phyloP scores from a whole-genome alignment of 768 basidiomycete species.

The Tylopilus sp. region DNA sequence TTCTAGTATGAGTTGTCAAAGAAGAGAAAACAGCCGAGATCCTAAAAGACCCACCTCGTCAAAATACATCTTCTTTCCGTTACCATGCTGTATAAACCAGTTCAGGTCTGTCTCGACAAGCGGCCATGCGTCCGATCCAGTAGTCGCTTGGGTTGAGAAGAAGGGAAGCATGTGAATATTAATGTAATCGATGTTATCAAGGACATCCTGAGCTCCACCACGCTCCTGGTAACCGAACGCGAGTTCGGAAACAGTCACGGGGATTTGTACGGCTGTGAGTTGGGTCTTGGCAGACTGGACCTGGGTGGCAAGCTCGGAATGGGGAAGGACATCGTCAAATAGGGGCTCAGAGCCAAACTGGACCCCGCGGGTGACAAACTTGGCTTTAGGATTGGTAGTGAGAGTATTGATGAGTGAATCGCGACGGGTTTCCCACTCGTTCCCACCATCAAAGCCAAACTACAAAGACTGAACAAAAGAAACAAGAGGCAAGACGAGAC shows the following conservation, averaged over 20 bases:
- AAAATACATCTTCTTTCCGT: conserved; percentile 73
- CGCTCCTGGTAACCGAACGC: conserved; percentile 56
- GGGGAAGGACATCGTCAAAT: conserved; percentile 54
- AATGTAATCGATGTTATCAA: conserved; percentile 60
- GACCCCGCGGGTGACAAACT: conserved; percentile 60
- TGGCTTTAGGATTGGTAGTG: conserved; percentile 57
- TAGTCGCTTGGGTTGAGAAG: conserved; percentile 37
- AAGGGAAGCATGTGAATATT: conserved; percentile 73
- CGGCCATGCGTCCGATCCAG: conserved; percentile 61
- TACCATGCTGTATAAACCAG: conserved; percentile 63
- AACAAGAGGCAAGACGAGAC: conserved; percentile 8
- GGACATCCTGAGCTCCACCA: conserved; percentile 50
- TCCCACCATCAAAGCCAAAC: conserved; percentile 38
- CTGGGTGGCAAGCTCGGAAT: conserved; percentile 47
- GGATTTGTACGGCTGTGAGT: conserved; percentile 52
- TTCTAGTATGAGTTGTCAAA: conserved; percentile 43
- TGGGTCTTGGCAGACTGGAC: conserved; percentile 47
- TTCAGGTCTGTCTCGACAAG: conserved; percentile 55
- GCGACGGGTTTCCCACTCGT: conserved; percentile 53
- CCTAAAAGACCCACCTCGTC: conserved; percentile 47
- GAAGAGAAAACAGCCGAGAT: not conserved
- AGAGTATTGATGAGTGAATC: conserved; percentile 50
- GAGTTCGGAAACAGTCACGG: conserved; percentile 67
- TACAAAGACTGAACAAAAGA: not conserved
- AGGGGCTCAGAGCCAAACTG: conserved; percentile 75